Evolutionary conservation across 371 early-diverging fungal species (phyloP).

Genomic region (Mucor circinelloides): DNA sequence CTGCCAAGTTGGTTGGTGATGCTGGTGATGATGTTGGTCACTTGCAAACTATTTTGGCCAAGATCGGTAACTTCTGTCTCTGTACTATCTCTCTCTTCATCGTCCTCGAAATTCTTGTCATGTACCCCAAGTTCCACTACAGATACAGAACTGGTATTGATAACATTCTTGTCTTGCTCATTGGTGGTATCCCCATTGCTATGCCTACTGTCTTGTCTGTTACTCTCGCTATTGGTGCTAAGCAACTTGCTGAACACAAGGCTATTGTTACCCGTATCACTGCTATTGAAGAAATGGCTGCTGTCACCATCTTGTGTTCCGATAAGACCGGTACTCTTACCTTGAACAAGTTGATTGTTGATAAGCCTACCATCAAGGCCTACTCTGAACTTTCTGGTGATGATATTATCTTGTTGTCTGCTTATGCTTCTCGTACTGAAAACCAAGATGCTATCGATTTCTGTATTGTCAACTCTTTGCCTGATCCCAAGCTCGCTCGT

Average conservation of each 20-base stretch:
- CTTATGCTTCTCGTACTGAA: constrained; percentile 73
- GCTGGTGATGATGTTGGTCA: constrained; percentile 87
- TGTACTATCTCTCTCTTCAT: constrained; percentile 72
- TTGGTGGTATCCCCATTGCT: constrained; percentile 83
- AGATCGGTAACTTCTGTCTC: constrained; percentile 91
- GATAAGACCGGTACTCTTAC: constrained; percentile 98
- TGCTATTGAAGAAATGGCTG: constrained; percentile 93
- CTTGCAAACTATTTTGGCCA: constrained; percentile 86
- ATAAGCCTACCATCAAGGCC: constrained; percentile 63
- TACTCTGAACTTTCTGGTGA: constrained; percentile 61
- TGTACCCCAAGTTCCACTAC: constrained; percentile 80
- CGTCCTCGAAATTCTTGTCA: constrained; percentile 79
- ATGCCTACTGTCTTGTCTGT: constrained; percentile 90
- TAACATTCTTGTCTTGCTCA: constrained; percentile 76
- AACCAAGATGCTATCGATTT: constrained; percentile 82
- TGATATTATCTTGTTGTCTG: constrained; percentile 65
- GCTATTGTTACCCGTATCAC: constrained; percentile 91
- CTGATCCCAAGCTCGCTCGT: constrained; percentile 62
- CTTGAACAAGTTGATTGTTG: constrained; percentile 87
- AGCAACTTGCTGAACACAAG: constrained; percentile 91
- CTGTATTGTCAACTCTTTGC: constrained; percentile 71
- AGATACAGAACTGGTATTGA: constrained; percentile 72
- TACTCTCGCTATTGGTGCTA: constrained; percentile 93
- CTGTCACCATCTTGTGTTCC: constrained; percentile 91
- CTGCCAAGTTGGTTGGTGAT: constrained; percentile 80